These are phyloP conservation scores for Bipolaris bicolor DNA, from an alignment of 2,329 filamentous ascomycete genomes.

Conservation along the genomic window DNA sequence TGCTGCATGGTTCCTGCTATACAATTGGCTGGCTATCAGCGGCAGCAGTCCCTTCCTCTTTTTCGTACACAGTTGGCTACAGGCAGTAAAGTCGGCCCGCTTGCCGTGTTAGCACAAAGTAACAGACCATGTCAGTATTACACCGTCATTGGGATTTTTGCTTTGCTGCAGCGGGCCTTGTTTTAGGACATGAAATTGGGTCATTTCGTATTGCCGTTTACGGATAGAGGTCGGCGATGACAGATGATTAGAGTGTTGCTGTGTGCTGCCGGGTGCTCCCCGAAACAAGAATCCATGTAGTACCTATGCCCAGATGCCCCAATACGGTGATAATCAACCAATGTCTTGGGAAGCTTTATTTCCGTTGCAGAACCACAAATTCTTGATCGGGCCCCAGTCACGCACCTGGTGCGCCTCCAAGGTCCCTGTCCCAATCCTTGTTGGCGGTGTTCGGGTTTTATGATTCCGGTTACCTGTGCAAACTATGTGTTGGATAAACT, in stretches of 20 bases:
- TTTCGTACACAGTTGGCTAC: not conserved
- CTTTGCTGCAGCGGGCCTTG: not conserved
- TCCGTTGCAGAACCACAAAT: not conserved
- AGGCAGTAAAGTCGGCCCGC: not conserved
- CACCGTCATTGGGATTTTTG: not conserved
- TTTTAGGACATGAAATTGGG: too few relatives aligned
- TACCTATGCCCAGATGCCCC: not conserved
- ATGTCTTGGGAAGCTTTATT: not conserved
- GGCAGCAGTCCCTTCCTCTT: not conserved
- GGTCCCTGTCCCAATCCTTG: not conserved
- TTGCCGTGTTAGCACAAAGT: not conserved
- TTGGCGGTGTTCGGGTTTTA: not conserved
- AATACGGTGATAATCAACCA: not conserved
- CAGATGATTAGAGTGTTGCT: conserved; percentile 5
- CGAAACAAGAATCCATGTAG: not conserved
- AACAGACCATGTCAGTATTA: not conserved
- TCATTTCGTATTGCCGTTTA: not conserved
- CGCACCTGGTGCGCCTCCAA: not conserved
- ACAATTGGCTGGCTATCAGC: not conserved
- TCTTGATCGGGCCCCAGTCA: not conserved
- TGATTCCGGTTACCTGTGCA: not conserved
- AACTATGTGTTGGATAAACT: too few relatives aligned
- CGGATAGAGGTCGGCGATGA: not conserved
- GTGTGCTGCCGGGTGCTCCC: not conserved
- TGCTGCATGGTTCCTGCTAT: not conserved